phyloP scores from a whole-genome alignment of 306 rosid species.

The Cercis canadensis region DNA sequence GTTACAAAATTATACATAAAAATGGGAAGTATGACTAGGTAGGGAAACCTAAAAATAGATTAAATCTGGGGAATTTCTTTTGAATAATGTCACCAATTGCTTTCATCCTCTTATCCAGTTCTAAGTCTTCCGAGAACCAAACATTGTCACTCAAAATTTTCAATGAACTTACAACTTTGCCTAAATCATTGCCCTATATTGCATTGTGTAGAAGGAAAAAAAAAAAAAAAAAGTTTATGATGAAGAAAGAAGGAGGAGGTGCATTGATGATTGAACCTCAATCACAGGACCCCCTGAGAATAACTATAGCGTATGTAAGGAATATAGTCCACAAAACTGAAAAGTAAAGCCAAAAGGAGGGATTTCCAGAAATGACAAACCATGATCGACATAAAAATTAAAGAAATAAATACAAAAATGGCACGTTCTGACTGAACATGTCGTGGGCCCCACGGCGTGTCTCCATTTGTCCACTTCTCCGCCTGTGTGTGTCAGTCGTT shows the following conservation, averaged over 20 bases:
- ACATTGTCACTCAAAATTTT: conserved; percentile 81
- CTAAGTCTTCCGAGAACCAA: conserved; percentile 87
- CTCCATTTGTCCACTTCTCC: too few relatives aligned
- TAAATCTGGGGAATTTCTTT: conserved; percentile 75
- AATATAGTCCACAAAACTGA: too few relatives aligned
- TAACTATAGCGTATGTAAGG: too few relatives aligned
- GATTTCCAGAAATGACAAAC: too few relatives aligned
- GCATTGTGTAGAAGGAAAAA: neutral
- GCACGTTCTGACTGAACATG: too few relatives aligned
- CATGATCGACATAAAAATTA: too few relatives aligned
- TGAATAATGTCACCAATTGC: conserved; percentile 81
- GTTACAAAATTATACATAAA: neutral
- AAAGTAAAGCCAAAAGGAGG: too few relatives aligned
- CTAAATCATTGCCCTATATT: conserved; percentile 49
- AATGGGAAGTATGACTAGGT: neutral
- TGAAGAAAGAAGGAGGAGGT: neutral
- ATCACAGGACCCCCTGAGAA: too few relatives aligned
- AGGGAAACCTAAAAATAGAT: conserved; percentile 57
- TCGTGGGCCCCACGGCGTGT: too few relatives aligned
- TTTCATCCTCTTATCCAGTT: conserved; percentile 74
- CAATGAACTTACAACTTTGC: conserved; percentile 37
- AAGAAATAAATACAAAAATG: too few relatives aligned
- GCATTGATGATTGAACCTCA: too few relatives aligned
- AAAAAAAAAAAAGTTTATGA: neutral
- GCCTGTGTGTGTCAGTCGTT: too few relatives aligned